Evolutionary conservation across 352 stramenopile genomes (phyloP).

Genomic region (Globisporangium spiculum): DNA sequence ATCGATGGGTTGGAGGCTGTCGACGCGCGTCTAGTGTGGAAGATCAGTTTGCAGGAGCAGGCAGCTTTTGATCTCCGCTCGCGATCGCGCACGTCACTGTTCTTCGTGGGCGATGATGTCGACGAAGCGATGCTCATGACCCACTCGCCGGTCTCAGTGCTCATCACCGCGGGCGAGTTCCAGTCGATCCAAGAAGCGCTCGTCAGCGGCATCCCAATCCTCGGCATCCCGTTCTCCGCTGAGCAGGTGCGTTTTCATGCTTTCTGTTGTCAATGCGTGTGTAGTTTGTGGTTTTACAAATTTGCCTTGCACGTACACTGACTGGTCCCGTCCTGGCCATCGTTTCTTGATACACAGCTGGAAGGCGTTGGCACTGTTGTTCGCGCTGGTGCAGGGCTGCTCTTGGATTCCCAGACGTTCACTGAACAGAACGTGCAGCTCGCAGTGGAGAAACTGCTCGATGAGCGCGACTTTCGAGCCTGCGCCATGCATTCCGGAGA

Average conservation of each 20-base stretch:
- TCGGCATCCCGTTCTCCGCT: conserved; percentile 68
- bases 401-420: conserved; percentile 36
- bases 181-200: conserved; percentile 64
- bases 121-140: conserved; percentile 49
- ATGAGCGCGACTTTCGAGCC: conserved; percentile 29
- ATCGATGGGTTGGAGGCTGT: conserved; percentile 58
- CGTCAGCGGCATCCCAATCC: conserved; percentile 50
- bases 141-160: conserved; percentile 30
- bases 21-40: conserved; percentile 54
- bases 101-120: conserved; percentile 45
- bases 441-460: conserved; percentile 38
- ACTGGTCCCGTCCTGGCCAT: not conserved
- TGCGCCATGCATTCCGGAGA: conserved; percentile 51
- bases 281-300: too few relatives aligned
- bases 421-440: conserved; percentile 30
- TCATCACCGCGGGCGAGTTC: conserved; percentile 65
- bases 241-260: conserved; percentile 43
- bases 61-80: conserved; percentile 55
- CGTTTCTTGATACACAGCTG: conserved; percentile 23
- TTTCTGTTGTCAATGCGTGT: not conserved
- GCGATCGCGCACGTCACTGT: conserved; percentile 39
- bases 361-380: conserved; percentile 64
- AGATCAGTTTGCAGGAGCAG: conserved; percentile 53
- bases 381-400: conserved; percentile 48
- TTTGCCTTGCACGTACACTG: not conserved